Evolutionary conservation across 1,284 basidiomycete genomes (phyloP).

Genomic region (Microstroma glucosiphilum): DNA sequence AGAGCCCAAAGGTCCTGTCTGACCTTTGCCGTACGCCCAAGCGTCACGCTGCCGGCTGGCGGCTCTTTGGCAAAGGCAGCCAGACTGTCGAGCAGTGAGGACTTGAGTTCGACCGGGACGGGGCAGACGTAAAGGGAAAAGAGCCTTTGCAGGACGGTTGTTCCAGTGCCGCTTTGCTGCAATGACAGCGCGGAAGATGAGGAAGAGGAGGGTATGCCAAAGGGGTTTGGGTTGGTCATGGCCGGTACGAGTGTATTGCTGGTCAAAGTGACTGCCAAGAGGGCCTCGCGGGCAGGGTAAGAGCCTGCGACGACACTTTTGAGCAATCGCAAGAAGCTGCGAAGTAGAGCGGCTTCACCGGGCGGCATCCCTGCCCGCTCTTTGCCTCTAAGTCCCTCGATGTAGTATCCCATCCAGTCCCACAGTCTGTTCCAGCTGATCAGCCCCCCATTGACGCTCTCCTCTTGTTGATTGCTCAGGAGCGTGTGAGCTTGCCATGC

Average conservation of each 20-base stretch:
- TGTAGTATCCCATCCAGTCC: constrained; percentile 48
- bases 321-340: constrained; percentile 73
- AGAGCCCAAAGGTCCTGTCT: constrained; percentile 66
- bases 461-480: constrained; percentile 17
- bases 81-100: constrained; percentile 73
- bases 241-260: constrained; percentile 48
- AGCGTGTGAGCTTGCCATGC: constrained; percentile 44
- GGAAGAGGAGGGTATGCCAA: neutral
- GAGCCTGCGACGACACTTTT: constrained; percentile 73
- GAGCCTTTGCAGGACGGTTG: constrained; percentile 62
- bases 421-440: constrained; percentile 46
- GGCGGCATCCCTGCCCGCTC: constrained; percentile 56
- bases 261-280: constrained; percentile 54
- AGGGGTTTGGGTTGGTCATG: constrained; percentile 1
- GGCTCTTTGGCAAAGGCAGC: constrained; percentile 62
- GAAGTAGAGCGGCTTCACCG: constrained; percentile 70
- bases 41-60: constrained; percentile 36
- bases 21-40: constrained; percentile 60
- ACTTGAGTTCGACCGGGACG: constrained; percentile 80
- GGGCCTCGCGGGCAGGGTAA: constrained; percentile 68
- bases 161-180: constrained; percentile 1
- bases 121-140: constrained; percentile 43
- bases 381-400: constrained; percentile 34
- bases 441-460: constrained; percentile 29
- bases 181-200: neutral